phyloP scores from a whole-genome alignment of 2,329 filamentous ascomycete genomes.

The Botrytis byssoidea region DNA sequence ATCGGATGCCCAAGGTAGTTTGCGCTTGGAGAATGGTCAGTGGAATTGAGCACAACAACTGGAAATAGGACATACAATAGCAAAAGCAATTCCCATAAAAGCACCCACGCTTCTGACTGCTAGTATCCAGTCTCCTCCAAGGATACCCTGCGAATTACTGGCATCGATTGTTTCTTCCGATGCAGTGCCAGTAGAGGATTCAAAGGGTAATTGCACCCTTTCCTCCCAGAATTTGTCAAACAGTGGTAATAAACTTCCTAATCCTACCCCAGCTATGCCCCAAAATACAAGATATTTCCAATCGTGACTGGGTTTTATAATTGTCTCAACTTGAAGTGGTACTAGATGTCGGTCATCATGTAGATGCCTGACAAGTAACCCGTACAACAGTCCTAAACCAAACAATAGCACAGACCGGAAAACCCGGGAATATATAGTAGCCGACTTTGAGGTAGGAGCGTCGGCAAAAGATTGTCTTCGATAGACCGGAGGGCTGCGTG shows the following conservation, averaged over 20 bases:
- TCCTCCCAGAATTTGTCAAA: conserved; percentile 74
- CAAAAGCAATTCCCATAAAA: conserved; percentile 72
- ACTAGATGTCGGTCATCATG: conserved; percentile 67
- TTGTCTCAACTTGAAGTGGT: conserved; percentile 53
- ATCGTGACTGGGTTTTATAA: conserved; percentile 46
- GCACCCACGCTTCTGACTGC: conserved; percentile 67
- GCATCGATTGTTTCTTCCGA: conserved; percentile 30
- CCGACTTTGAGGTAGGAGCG: conserved; percentile 35
- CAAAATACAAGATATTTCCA: conserved; percentile 76
- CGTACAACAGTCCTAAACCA: conserved; percentile 77
- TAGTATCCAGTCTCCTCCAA: conserved; percentile 71
- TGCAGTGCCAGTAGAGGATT: conserved; percentile 1
- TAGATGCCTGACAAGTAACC: conserved; percentile 74
- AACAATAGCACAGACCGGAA: conserved; percentile 69
- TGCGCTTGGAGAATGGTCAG: conserved; percentile 56
- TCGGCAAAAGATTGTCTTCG: conserved; percentile 27
- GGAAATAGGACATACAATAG: conserved; percentile 69
- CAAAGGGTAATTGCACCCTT: not conserved
- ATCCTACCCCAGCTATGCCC: conserved; percentile 73
- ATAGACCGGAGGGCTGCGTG: conserved; percentile 11
- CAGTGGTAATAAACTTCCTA: conserved; percentile 81
- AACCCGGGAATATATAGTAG: conserved; percentile 45
- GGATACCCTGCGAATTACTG: conserved; percentile 34
- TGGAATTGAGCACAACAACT: conserved; percentile 19
- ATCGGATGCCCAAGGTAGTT: conserved; percentile 89